Base-by-base conservation (phyloP, 768 basidiomycete species). In the Fomitopsis pulvina region DNA sequence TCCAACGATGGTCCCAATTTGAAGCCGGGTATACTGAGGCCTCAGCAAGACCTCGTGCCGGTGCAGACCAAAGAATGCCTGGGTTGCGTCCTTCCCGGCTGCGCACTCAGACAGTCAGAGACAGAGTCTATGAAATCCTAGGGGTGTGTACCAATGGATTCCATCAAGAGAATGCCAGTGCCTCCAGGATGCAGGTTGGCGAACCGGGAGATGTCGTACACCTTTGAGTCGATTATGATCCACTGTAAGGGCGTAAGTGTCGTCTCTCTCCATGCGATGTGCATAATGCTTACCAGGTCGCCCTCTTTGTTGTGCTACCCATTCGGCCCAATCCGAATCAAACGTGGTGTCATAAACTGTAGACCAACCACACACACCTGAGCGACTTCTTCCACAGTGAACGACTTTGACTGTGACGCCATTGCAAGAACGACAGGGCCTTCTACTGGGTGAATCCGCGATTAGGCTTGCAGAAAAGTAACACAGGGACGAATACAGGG, bases 301-400 rank as follows among this genome's bases (percentile, higher is more conserved):
- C 86, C 89, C 58, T 83, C 80, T 60, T 79, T 84, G 73, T 92
- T 90, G 68, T 96, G 93, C 92, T 96, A 54, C n/a, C n/a, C n/a
- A n/a, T 45, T 12, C 16, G 45, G n/a, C 16, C 14, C 34, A 37
- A 5, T 12, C n/a, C n/a, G n/a, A n/a, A n/a, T n/a, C n/a, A n/a
- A n/a, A n/a, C n/a, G n/a, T n/a, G n/a, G n/a, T n/a, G n/a, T n/a
- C n/a, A n/a, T n/a, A n/a, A n/a, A n/a, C n/a, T n/a, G n/a, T n/a
- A n/a, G n/a, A n/a, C n/a, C n/a, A n/a, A n/a, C n/a, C n/a, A 18
- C 5, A 27, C 25, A 8, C 30, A 46, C 45, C 45, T 46, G 7
- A 3, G 45, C 20, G 21, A 46, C 45, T 29, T 46, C 45, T 22
- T 46, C 30, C 3, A 46, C 6, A 26, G 20, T 44, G 9, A 24